Evolutionary conservation across 2,329 filamentous ascomycete species (phyloP), one percentile per base, ranked within the genome.

Genomic region (Knoxdaviesia proteae): DNA sequence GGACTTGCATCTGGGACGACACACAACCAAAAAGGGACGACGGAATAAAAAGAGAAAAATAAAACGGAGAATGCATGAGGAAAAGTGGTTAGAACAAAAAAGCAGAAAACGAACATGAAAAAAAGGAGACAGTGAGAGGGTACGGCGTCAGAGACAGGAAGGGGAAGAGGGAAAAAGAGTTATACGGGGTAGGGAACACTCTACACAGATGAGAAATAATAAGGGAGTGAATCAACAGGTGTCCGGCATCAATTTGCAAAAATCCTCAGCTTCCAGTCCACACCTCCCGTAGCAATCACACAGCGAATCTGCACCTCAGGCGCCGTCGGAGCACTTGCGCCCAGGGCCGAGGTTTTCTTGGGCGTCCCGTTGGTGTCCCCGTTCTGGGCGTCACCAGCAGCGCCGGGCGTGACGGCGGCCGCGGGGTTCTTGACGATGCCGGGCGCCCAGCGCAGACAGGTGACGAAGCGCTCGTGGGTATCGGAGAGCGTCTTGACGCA

Each of bases 391-490:
- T 2, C 60, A 31, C 53, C 3, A 58, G 58, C 1, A 58, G 62
- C 46, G 81, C 74, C 6, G 38, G 32, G 6, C 35, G 31, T 9
- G 39, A 42, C 33, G 42, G 41, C 20, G 41, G 20, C 20, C 20
- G 20, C 20, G 20, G 20, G 20, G 20, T 20, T 20, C 52, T 80
- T 83, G 47, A 73, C 64, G 30, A 83, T 64, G 36, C 74, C 74
- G 0, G 87, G 87, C 2, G 86, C 88, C 87, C 88, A 96, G 47
- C 84, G 64, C 52, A 94, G 67, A 54, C 82, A 88, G 46, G 74
- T 86, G 41, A 94, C 74, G 53, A 96, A 94, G 54, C 86, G 84
- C 5, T 71, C 76, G 55, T 93, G 86, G 0, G 76, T 77, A 48
- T 84, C 82, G 35, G 69, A 67, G 10, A 96, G 63, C 1, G 75